Evolutionary conservation across 163 green algal species (phyloP).

Genomic region (Coccomyxa subellipsoidea): DNA sequence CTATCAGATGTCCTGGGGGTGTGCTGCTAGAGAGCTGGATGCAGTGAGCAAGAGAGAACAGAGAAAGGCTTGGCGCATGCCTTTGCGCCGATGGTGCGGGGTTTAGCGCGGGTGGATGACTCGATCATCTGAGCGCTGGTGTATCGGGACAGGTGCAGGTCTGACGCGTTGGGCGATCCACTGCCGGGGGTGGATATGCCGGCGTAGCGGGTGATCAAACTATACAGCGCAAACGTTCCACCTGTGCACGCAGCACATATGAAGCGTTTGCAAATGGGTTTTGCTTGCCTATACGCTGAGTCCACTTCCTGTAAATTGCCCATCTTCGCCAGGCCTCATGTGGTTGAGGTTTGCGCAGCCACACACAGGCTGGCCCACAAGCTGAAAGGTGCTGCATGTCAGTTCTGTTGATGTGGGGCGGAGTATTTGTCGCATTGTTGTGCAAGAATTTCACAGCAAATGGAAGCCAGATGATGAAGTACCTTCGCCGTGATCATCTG

Average conservation of each 20-base stretch:
- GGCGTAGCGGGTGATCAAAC: constrained; percentile 35
- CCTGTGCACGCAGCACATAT: constrained; percentile 34
- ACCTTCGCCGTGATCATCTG: constrained; percentile 45
- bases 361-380: not conserved
- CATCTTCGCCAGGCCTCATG: too few species aligned
- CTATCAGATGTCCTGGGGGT: too few species aligned
- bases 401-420: not conserved
- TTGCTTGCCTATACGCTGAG: too few species aligned
- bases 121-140: not conserved
- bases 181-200: not conserved
- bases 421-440: too few species aligned
- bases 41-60: too few species aligned
- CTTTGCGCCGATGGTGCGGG: not conserved
- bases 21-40: too few species aligned
- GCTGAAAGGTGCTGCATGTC: not conserved
- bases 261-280: too few species aligned
- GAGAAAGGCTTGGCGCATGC: too few species aligned
- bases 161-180: not conserved
- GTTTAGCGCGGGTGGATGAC: not conserved
- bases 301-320: too few species aligned
- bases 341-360: too few species aligned
- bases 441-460: too few species aligned
- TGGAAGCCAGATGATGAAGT: not conserved
- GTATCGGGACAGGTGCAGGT: not conserved
- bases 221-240: constrained; percentile 72